Evolutionary conservation across 768 basidiomycete genomes (phyloP), one percentile per base, ranked within the genome.

Genomic region (Mycena vulgaris): DNA sequence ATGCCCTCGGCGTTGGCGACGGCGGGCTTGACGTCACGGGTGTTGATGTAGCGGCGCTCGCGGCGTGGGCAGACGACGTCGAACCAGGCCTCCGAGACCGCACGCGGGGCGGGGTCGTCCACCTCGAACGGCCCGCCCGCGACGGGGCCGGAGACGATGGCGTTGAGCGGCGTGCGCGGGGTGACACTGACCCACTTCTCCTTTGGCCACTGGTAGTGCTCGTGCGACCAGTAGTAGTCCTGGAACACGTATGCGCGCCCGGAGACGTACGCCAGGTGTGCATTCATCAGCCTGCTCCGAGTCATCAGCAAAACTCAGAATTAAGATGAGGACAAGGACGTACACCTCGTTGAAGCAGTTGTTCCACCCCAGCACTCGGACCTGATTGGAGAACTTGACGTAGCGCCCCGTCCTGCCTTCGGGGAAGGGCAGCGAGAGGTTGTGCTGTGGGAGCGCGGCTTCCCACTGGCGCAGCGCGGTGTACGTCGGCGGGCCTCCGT

Each of bases 181-280:
- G 23, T 0, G 8, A 27, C 40, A 3, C 27, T 19, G 14, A 60
- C 1, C 37, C 49, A 55, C 16, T 33, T 10, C 3, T 68, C 59
- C 25, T 19, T 14, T 31, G 66, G 80, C 84, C 86, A 87, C 11
- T 84, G 82, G 70, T 85, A 88, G 66, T 85, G 81, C 10, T 82
- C 79, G 5, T 76, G 74, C 49, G 82, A 78, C 84, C 85, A 86
- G 23, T 79, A 56, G 60, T 84, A 87, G 53, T 85, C 84, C 61
- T 82, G 79, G 75, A 87, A 88, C 0, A 88, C 88, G 58, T 88
- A 89, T 14, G 86, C 79, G 6, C 88, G 83, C 21, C 85, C 83
- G 0, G 88, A 85, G 49, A 79, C 79, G 70, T 86, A 85, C 0
- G 88, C 87, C 19, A 89, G 81, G 68, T 85, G 82, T 1, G 86